These are phyloP conservation scores for Ogataea parapolymorpha DNA, from an alignment of 805 yeast species.

Conservation along the genomic window DNA sequence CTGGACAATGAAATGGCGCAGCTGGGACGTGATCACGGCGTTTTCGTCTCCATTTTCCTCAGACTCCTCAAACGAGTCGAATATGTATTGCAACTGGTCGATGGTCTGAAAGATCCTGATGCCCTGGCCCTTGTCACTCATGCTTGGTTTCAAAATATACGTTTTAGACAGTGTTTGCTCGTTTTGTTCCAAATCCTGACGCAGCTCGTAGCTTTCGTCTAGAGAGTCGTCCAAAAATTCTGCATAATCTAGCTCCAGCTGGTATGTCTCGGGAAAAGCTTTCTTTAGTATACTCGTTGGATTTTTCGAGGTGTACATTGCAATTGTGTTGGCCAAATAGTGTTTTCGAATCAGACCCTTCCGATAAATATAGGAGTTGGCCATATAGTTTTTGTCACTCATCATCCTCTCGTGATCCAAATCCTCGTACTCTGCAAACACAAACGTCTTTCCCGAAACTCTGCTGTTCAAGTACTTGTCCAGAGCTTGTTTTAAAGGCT, in stretches of 20 bases:
- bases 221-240: conserved; percentile 92
- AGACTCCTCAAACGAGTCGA: conserved; percentile 81
- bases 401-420: conserved; percentile 67
- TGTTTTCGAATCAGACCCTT: conserved; percentile 91
- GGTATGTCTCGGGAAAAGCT: conserved; percentile 73
- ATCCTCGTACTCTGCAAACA: conserved; percentile 88
- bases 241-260: conserved; percentile 89
- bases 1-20: conserved; percentile 89
- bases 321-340: conserved; percentile 81
- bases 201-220: conserved; percentile 86
- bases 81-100: conserved; percentile 76
- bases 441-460: conserved; percentile 45
- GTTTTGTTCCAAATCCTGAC: conserved; percentile 67
- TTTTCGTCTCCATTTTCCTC: conserved; percentile 55
- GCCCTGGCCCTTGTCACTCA: conserved; percentile 98
- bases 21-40: conserved; percentile 79
- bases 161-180: conserved; percentile 38
- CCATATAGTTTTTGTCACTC: conserved; percentile 46
- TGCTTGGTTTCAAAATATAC: conserved; percentile 93
- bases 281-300: conserved; percentile 58
- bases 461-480: conserved; percentile 14
- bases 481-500: conserved; percentile 41
- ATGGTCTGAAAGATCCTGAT: conserved; percentile 76
- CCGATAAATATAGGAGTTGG: conserved; percentile 81
- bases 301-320: conserved; percentile 66